A percentile compares a stretch with the other conserved stretches of the same genome.
Conservation (phyloP, 129 eudicot species). For the Oenanthe sinensis region DNA sequence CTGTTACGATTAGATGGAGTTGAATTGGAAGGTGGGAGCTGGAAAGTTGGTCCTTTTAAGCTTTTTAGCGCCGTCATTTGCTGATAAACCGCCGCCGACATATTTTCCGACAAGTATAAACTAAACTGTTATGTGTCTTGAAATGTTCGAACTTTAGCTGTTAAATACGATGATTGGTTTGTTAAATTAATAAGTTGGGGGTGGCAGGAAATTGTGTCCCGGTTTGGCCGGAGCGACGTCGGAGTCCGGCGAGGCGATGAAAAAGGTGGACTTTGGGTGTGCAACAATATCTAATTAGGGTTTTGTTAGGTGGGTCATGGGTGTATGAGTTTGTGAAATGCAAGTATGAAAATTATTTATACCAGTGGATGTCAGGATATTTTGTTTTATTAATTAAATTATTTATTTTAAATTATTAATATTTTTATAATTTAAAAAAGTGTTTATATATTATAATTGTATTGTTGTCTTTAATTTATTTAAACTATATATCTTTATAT, state of each 20-base stretch:
- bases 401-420: too few relatives aligned
- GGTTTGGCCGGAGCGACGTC: not conserved
- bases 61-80: not conserved
- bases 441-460: too few relatives aligned
- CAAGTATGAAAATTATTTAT: too few relatives aligned
- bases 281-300: not conserved
- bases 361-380: too few relatives aligned
- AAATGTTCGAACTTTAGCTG: too few relatives aligned
- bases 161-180: not conserved
- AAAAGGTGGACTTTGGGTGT: too few relatives aligned
- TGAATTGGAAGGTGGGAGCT: not conserved
- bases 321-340: not conserved
- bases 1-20: not conserved
- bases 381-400: too few relatives aligned
- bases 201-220: not conserved
- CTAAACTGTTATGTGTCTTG: too few relatives aligned
- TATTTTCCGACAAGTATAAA: not conserved
- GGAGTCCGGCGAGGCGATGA: not conserved
- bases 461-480: too few relatives aligned
- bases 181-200: not conserved
- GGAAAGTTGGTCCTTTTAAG: not conserved
- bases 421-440: too few relatives aligned
- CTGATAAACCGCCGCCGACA: constrained; percentile 7
- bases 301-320: not conserved
- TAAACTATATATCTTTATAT: too few relatives aligned